Percentiles rank a stretch among this genome's conserved stretches.
Conservation (phyloP, 2,329 filamentous ascomycete genomes). For the Coniochaeta sp. region DNA sequence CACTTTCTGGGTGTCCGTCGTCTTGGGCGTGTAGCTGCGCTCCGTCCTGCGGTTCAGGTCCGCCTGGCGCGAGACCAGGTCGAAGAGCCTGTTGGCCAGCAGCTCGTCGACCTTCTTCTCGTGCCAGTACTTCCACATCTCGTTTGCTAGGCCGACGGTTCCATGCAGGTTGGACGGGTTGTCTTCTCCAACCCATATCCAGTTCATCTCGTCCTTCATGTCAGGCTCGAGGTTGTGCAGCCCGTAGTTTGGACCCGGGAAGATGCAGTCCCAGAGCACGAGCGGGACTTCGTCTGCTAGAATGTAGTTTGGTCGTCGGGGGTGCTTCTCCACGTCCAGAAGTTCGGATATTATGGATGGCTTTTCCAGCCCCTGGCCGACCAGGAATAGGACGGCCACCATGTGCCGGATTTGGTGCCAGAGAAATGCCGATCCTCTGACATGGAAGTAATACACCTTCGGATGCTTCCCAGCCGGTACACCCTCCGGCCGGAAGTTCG, state of each 20-base stretch:
- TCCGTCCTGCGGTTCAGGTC: slow-evolving; percentile 7
- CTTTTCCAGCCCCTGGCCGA: slow-evolving; percentile 79
- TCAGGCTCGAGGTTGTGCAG: slow-evolving; percentile 24
- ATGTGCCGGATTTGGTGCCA: slow-evolving; percentile 98
- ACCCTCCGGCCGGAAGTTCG: slow-evolving; percentile 33
- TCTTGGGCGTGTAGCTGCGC: slow-evolving; percentile 11
- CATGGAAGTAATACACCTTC: slow-evolving; percentile 79
- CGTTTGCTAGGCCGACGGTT: slow-evolving; percentile 58
- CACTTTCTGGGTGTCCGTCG: slow-evolving; percentile 23
- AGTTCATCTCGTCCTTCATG: slow-evolving; percentile 56
- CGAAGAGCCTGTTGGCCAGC: slow-evolving; percentile 66
- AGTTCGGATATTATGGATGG: slow-evolving; percentile 67
- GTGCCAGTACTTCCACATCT: slow-evolving; percentile 78
- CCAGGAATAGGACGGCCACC: slow-evolving; percentile 83
- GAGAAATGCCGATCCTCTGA: slow-evolving; percentile 86
- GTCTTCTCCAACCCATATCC: slow-evolving; percentile 73
- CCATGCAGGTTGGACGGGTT: slow-evolving; percentile 53
- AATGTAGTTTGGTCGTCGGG: slow-evolving; percentile 75
- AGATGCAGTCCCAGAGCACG: slow-evolving; percentile 94
- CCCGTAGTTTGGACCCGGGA: slow-evolving; percentile 47
- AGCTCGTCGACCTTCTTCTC: slow-evolving; percentile 85
- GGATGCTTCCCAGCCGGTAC: slow-evolving; percentile 24
- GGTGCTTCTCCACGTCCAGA: slow-evolving; percentile 64
- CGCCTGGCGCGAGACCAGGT: slow-evolving; percentile 42
- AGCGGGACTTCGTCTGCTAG: slow-evolving; percentile 88